A percentile compares a stretch with the other conserved stretches of the same genome.
Evolutionary conservation across 148 eudicot species (phyloP).

Genomic region (Gaultheria prostrata): DNA sequence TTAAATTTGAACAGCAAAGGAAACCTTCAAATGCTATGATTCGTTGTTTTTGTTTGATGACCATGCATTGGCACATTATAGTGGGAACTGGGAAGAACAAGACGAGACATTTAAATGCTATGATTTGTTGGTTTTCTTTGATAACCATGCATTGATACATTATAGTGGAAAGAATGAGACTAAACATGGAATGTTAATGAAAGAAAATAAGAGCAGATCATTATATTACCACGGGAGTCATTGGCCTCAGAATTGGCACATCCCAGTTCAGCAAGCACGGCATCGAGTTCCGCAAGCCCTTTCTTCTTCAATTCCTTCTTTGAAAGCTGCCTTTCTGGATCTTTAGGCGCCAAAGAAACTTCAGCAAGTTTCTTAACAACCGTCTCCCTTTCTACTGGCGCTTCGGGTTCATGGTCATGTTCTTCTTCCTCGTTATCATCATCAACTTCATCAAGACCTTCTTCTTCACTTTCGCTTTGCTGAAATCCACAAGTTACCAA

Average conservation of each 20-base stretch:
- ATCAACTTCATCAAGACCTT: conserved; percentile 74
- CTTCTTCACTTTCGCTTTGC: conserved; percentile 99
- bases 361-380: conserved; percentile 52
- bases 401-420: conserved; percentile 73
- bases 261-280: conserved; percentile 82
- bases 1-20: background rate
- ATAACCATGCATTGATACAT: background rate
- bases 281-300: conserved; percentile 95
- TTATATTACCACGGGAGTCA: conserved; percentile 33
- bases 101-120: background rate
- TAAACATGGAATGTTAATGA: background rate
- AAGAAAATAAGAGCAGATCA: background rate
- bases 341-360: conserved; percentile 58
- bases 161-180: background rate
- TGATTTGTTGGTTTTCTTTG: background rate
- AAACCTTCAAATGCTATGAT: background rate
- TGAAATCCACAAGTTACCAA: conserved; percentile 24
- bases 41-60: background rate
- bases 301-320: conserved; percentile 94
- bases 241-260: conserved; percentile 39
- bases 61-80: background rate
- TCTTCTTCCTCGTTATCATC: conserved; percentile 88
- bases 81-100: background rate
- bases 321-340: conserved; percentile 83
- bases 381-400: conserved; percentile 49